phyloP scores from a whole-genome alignment of 495 filamentous ascomycete species.

The Platismatia glauca region DNA sequence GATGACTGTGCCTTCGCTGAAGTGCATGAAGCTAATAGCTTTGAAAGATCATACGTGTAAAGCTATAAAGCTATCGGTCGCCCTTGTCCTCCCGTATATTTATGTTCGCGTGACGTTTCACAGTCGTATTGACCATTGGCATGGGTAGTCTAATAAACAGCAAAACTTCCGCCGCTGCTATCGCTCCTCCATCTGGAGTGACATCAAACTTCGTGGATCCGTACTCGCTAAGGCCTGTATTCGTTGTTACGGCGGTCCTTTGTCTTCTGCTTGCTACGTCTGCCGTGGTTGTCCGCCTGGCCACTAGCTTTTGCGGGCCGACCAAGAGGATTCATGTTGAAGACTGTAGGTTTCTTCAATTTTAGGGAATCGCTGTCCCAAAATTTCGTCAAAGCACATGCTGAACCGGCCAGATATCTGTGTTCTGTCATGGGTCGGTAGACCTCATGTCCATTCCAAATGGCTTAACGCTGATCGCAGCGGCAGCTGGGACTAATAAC shows the following conservation, averaged over 20 bases:
- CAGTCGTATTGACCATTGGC: not conserved
- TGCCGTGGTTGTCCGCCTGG: conserved; percentile 6
- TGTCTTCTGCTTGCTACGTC: conserved; percentile 5
- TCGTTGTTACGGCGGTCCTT: conserved; percentile 1
- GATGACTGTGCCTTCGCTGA: not conserved
- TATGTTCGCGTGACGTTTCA: not conserved
- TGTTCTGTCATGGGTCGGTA: conserved; percentile 2
- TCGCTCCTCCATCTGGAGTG: conserved; percentile 4
- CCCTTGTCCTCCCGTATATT: not conserved
- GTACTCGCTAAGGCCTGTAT: conserved; percentile 9
- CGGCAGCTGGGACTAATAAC: conserved; percentile 1
- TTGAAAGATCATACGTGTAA: not conserved
- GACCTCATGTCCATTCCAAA: not conserved
- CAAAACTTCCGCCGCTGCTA: not conserved
- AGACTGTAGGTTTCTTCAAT: not conserved
- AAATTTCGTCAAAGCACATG: not conserved
- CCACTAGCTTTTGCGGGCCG: not conserved
- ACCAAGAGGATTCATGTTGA: conserved; percentile 5
- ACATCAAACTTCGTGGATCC: conserved; percentile 6
- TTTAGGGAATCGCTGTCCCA: not conserved
- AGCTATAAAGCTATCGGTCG: not conserved
- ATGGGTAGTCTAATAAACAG: not conserved
- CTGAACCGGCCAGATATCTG: not conserved
- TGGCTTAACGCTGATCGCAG: not conserved
- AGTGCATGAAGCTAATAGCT: not conserved